Evolutionary conservation across 352 stramenopile species (phyloP), one percentile per base, ranked within the genome.

Genomic region (Thalassiosira mediterranea): DNA sequence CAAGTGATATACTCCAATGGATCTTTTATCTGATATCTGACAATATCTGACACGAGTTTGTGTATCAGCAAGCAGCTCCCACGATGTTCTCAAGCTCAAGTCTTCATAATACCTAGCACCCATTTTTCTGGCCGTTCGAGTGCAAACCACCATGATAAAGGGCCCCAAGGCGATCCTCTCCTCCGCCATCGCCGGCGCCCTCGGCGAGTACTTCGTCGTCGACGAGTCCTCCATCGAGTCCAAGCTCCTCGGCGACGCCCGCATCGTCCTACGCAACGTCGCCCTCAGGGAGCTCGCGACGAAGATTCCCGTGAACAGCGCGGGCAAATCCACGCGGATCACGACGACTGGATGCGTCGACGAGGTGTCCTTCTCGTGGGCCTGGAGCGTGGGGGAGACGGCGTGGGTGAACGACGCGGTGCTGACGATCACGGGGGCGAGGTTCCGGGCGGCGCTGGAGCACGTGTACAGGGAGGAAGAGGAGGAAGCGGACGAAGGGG

Each of bases 181-280:
- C 0, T 68, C 69, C n/a, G 72, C 72, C 13, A 86, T 86, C 47
- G 49, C 72, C 29, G 57, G 65, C 37, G 78, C 67, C 4, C 64
- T 86, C 26, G 63, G 31, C 7, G 74, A 80, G 17, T 86, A 77
- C 32, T 86, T 86, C 48, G 63, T 76, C 11, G 46, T 86, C 1
- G 51, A 81, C 48, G 26, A 32, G 10, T 34, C 63, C 17, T 40
- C 25, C 21, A 77, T 86, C 25, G 72, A 86, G 72, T 78, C 64
- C 10, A 77, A 75, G 19, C 46, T 86, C 2, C 26, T 85, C 1
- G 7, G 15, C 46, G 66, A 85, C 72, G 72, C 78, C 4, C 66
- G 63, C 17, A 83, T 86, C 42, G 56, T 73, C 10, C 54, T 86
- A 13, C 34, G 54, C 8, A 40, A 81, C 56, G 63, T 65, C 8